These are phyloP conservation scores for Candida glucosophila DNA, from an alignment of 1,139 yeast species.

Conservation along the genomic window DNA sequence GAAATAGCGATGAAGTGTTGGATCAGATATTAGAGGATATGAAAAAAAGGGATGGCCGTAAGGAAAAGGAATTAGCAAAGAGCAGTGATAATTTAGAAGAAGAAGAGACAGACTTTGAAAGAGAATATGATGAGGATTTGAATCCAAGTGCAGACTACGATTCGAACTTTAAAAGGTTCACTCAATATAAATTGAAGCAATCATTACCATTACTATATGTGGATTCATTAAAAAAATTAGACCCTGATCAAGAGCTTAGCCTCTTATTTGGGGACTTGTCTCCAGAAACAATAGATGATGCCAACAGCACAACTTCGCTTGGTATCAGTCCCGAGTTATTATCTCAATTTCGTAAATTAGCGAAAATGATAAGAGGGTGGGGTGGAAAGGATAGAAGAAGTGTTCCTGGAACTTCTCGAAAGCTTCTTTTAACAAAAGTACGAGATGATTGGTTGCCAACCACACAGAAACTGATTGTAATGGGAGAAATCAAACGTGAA, in stretches of 20 bases:
- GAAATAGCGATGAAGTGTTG: constrained; percentile 31
- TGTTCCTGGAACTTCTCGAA: constrained; percentile 67
- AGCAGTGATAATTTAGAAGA: constrained; percentile 5
- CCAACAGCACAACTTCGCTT: constrained; percentile 52
- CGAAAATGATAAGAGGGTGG: constrained; percentile 68
- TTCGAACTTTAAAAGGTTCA: constrained; percentile 36
- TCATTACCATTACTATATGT: constrained; percentile 35
- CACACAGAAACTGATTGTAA: constrained; percentile 48
- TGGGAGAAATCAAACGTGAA: constrained; percentile 44
- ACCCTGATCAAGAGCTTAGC: constrained; percentile 74
- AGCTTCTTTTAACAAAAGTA: constrained; percentile 59
- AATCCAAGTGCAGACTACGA: constrained; percentile 31
- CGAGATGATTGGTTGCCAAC: constrained; percentile 82
- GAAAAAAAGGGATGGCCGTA: constrained; percentile 22
- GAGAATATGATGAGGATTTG: constrained; percentile 19
- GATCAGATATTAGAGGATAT: constrained; percentile 31
- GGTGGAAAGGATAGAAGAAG: constrained; percentile 69
- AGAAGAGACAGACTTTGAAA: constrained; percentile 22
- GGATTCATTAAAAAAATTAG: constrained; percentile 46
- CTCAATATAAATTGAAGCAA: constrained; percentile 30
- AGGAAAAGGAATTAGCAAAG: constrained; percentile 4
- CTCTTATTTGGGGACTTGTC: constrained; percentile 69
- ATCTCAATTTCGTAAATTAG: constrained; percentile 53
- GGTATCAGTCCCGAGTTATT: constrained; percentile 61
- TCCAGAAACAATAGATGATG: constrained; percentile 61